Conservation (phyloP, 768 basidiomycete species). For the Mycena polygramma region DNA sequence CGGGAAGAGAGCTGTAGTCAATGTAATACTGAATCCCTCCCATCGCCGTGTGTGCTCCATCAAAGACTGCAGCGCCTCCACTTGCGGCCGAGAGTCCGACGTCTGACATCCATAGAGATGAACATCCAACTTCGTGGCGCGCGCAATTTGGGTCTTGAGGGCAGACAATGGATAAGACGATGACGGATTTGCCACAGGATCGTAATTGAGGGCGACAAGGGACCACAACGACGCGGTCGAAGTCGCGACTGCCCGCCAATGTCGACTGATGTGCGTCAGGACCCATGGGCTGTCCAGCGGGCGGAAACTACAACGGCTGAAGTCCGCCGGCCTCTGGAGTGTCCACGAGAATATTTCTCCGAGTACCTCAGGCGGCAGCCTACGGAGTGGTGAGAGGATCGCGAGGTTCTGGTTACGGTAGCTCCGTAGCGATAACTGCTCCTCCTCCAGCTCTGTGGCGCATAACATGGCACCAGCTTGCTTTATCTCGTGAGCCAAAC, state of each 20-base stretch:
- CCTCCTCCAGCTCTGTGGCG: background rate
- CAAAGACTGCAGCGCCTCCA: background rate
- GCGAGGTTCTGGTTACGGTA: background rate
- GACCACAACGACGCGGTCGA: background rate
- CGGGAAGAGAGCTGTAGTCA: background rate
- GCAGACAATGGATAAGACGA: background rate
- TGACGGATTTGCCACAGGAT: too few species aligned
- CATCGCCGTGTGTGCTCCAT: background rate
- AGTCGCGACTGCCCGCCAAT: slow-evolving; percentile 8
- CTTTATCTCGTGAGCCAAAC: slow-evolving; percentile 4
- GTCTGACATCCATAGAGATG: background rate
- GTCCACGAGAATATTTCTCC: slow-evolving; percentile 20
- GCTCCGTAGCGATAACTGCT: background rate
- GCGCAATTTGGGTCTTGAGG: background rate
- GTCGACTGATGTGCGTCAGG: slow-evolving; percentile 11
- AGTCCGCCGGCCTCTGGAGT: background rate
- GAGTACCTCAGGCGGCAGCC: slow-evolving; percentile 13
- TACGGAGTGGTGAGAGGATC: slow-evolving; percentile 4
- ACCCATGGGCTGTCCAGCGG: background rate
- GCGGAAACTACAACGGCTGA: background rate
- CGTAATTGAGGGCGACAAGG: background rate
- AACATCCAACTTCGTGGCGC: background rate
- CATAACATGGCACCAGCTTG: too few species aligned
- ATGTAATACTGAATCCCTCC: background rate
- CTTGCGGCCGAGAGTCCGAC: background rate